Evolutionary conservation across 1,139 yeast species (phyloP), one percentile per base, ranked within the genome.

Genomic region (Torulaspora pretoriensis): DNA sequence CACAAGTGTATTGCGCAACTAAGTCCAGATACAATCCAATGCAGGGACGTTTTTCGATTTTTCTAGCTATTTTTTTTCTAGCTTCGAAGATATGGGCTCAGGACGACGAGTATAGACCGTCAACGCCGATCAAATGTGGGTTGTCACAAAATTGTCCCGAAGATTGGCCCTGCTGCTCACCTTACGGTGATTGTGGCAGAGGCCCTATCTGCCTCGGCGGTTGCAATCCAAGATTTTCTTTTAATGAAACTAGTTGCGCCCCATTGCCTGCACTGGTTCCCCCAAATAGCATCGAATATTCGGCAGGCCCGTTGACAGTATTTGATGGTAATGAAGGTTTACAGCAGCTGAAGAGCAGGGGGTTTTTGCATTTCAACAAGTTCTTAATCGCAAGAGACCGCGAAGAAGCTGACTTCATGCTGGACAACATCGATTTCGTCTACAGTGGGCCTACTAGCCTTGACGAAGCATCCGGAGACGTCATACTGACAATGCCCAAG

Each of bases 191-290:
- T n/a, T 88, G 96, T 72, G 96, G 96, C 45, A 74, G 82, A 12
- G 96, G 96, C 1, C 70, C 81, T 2, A 71, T 75, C 63, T 88
- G 96, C 70, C 71, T 88, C 40, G 90, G 88, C 40, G 92, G 95
- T 12, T 86, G 95, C 67, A 87, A 85, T 64, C 79, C 85, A 35
- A 69, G 80, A 55, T 76, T 61, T 60, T 84, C 94, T 1, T 82
- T 63, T 66, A 77, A 76, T 59, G 63, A 76, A 46, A 58, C 75
- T 6, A 77, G 92, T 8, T 86, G 95, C 64, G 74, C 82, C 71
- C 88, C 92, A 10, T 48, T 52, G 36, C 64, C 67, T 3, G 60
- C 64, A 1, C 41, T 63, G 28, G 39, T 60, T 26, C 62, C 59
- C 8, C 55, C 57, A 6, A 72, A 78, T 72, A 28, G 22, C n/a